phyloP scores from a whole-genome alignment of 2,329 filamentous ascomycete species.

The Beauveria australis region DNA sequence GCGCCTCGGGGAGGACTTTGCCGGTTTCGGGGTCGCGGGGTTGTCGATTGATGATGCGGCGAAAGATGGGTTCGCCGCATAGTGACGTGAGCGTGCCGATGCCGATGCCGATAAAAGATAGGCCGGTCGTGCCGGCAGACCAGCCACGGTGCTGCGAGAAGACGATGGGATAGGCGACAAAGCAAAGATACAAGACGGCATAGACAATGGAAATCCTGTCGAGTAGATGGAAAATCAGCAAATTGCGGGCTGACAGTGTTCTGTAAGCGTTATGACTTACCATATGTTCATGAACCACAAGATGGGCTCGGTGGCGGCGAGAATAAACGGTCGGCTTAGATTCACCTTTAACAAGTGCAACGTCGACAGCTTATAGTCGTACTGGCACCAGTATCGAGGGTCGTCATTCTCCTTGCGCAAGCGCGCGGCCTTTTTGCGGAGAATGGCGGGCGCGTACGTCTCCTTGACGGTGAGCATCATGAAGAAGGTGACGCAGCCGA shows the following conservation, averaged over 20 bases:
- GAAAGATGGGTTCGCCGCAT: slow-evolving; percentile 57
- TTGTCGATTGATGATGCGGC: slow-evolving; percentile 66
- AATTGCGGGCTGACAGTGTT: background rate
- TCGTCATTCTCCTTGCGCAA: slow-evolving; percentile 59
- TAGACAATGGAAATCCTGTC: slow-evolving; percentile 67
- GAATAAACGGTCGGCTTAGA: slow-evolving; percentile 62
- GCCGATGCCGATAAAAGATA: slow-evolving; percentile 63
- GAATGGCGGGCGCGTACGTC: slow-evolving; percentile 63
- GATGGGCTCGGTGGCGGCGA: slow-evolving; percentile 71
- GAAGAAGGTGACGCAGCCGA: slow-evolving; percentile 50
- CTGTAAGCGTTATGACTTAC: slow-evolving; percentile 27
- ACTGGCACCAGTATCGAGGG: slow-evolving; percentile 63
- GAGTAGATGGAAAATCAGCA: background rate
- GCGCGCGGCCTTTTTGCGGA: slow-evolving; percentile 53
- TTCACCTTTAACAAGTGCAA: slow-evolving; percentile 59
- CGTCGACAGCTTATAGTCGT: slow-evolving; percentile 59
- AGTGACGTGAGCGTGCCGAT: slow-evolving; percentile 52
- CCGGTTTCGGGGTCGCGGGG: slow-evolving; percentile 63
- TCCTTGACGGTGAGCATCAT: slow-evolving; percentile 53
- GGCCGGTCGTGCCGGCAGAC: slow-evolving; percentile 60
- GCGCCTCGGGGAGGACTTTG: slow-evolving; percentile 63
- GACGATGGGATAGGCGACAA: slow-evolving; percentile 78
- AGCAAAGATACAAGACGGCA: slow-evolving; percentile 74
- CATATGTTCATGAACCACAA: slow-evolving; percentile 53
- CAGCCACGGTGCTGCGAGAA: slow-evolving; percentile 66